phyloP scores from a whole-genome alignment of 495 filamentous ascomycete genomes.

The Halenospora varia region DNA sequence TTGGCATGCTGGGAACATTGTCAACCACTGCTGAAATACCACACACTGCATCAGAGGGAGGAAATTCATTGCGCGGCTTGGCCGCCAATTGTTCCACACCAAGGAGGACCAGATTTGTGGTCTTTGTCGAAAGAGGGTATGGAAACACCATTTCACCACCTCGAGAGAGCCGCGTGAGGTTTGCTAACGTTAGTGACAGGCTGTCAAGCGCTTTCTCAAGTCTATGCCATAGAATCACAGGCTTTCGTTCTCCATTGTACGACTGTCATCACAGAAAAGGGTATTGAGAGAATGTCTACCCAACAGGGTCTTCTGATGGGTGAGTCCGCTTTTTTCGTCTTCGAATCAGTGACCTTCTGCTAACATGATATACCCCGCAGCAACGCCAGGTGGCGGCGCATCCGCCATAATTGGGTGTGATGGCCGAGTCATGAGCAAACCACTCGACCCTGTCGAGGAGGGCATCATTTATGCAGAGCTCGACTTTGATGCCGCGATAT shows the following conservation, averaged over 20 bases:
- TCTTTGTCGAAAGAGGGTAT: constrained; percentile 27
- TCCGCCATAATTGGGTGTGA: constrained; percentile 50
- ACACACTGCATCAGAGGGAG: constrained; percentile 45
- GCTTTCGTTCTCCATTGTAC: constrained; percentile 40
- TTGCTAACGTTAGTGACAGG: constrained; percentile 26
- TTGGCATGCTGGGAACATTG: constrained; percentile 54
- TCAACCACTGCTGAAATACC: constrained; percentile 56
- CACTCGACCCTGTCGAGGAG: constrained; percentile 23
- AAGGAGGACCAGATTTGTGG: constrained; percentile 26
- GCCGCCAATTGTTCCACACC: constrained; percentile 37
- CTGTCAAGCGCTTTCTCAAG: constrained; percentile 28
- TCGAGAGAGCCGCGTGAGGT: background rate
- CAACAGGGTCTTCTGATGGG: constrained; percentile 27
- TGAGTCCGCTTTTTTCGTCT: background rate
- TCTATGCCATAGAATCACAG: constrained; percentile 45
- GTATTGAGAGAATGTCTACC: constrained; percentile 38
- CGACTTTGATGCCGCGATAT: constrained; percentile 35
- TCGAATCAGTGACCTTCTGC: background rate
- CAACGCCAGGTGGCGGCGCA: constrained; percentile 39
- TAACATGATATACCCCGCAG: background rate
- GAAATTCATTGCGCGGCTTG: constrained; percentile 55
- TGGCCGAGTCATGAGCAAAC: constrained; percentile 39
- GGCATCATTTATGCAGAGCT: constrained; percentile 47
- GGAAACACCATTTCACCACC: background rate
- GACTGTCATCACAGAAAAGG: constrained; percentile 17